Conservation (phyloP, 2,329 filamentous ascomycete genomes). For the Macroventuria anomochaeta region DNA sequence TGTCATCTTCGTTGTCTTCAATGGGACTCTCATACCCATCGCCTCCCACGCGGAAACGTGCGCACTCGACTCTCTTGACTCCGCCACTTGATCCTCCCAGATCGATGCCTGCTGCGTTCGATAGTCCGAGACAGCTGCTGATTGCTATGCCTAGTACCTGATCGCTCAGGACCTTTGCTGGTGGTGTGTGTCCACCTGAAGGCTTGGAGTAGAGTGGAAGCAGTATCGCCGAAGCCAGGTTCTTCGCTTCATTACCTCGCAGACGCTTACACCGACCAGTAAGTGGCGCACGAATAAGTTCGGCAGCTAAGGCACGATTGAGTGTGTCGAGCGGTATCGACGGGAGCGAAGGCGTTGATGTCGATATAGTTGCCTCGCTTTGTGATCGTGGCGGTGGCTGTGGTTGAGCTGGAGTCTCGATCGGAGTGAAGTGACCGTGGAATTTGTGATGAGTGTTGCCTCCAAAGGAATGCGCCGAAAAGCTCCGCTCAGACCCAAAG, state of each 20-base stretch:
- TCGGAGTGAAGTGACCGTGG: conserved; percentile 32
- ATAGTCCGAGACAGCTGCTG: conserved; percentile 52
- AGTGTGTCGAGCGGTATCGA: conserved; percentile 49
- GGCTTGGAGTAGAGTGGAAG: conserved; percentile 45
- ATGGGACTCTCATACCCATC: conserved; percentile 51
- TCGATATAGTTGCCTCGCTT: background rate
- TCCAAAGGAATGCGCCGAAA: conserved; percentile 29
- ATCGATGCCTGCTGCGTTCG: conserved; percentile 47
- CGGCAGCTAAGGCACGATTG: conserved; percentile 55
- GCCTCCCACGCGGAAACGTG: conserved; percentile 50
- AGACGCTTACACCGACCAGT: conserved; percentile 52
- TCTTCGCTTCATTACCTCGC: conserved; percentile 55
- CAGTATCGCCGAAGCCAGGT: conserved; percentile 54
- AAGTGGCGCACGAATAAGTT: conserved; percentile 56
- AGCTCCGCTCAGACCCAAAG: conserved; percentile 25
- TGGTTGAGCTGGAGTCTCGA: conserved; percentile 40
- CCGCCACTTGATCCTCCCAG: conserved; percentile 40
- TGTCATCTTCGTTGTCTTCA: conserved; percentile 50
- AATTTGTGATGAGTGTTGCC: conserved; percentile 28
- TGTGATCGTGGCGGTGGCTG: conserved; percentile 23
- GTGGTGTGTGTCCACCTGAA: conserved; percentile 20
- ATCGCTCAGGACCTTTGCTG: conserved; percentile 44
- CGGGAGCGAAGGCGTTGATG: conserved; percentile 1
- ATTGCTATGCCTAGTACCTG: conserved; percentile 50
- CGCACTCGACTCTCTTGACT: conserved; percentile 51